phyloP scores from a whole-genome alignment of 768 basidiomycete species.

The Termitomyces sp. region DNA sequence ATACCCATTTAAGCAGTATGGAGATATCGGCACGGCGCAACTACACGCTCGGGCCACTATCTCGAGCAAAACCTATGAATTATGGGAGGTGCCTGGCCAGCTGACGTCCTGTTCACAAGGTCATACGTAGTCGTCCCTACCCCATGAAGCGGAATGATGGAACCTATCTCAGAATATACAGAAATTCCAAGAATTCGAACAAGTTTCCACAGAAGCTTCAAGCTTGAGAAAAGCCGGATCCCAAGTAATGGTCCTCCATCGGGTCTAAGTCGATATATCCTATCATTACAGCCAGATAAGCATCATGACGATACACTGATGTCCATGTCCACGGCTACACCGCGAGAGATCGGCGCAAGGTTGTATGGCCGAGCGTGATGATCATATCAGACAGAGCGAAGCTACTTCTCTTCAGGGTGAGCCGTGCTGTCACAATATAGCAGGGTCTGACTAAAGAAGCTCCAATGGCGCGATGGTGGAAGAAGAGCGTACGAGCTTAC shows the following conservation, averaged over 20 bases:
- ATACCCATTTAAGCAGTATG: background rate
- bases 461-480: background rate
- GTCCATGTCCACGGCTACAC: background rate
- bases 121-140: background rate
- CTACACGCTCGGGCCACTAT: background rate
- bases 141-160: background rate
- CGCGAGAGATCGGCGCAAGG: conserved; percentile 1
- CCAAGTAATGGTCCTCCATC: background rate
- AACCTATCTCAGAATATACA: background rate
- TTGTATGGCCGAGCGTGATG: background rate
- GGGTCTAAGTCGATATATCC: background rate
- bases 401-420: background rate
- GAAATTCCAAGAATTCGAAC: background rate
- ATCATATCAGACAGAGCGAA: background rate
- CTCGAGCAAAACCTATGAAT: background rate
- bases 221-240: background rate
- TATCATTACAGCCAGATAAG: background rate
- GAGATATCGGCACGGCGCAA: background rate
- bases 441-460: background rate
- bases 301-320: background rate
- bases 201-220: background rate
- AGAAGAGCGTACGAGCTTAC: background rate
- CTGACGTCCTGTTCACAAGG: background rate
- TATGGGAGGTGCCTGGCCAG: background rate
- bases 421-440: background rate